Percentiles rank a stretch among this genome's conserved stretches.
Evolutionary conservation across 768 basidiomycete genomes (phyloP).

Genomic region (Tricholoma saponaceum): DNA sequence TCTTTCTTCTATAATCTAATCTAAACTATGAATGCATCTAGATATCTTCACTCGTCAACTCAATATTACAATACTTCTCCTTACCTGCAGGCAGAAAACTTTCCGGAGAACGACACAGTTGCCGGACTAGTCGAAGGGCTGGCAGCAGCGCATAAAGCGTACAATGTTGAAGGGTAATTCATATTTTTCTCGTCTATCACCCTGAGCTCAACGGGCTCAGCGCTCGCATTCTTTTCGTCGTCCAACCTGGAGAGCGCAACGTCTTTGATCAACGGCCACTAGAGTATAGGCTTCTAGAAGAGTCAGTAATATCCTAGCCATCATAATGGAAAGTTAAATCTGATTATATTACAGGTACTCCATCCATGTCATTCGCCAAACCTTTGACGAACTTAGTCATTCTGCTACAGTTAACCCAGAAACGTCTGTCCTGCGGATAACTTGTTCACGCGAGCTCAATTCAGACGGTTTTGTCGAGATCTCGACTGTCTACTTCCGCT

Average conservation of each 20-base stretch:
- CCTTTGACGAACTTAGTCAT: slow-evolving; percentile 61
- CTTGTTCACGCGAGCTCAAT: slow-evolving; percentile 29
- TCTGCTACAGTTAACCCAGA: slow-evolving; percentile 52
- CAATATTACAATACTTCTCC: slow-evolving; percentile 62
- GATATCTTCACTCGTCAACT: slow-evolving; percentile 65
- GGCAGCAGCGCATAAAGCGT: slow-evolving; percentile 75
- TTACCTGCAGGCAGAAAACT: slow-evolving; percentile 45
- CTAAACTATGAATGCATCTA: slow-evolving; percentile 22
- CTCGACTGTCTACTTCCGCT: slow-evolving; percentile 86
- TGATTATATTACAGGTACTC: slow-evolving; percentile 46
- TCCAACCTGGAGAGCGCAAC: slow-evolving; percentile 86
- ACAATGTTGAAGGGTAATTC: slow-evolving; percentile 50
- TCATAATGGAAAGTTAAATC: background rate
- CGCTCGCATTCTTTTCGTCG: slow-evolving; percentile 76
- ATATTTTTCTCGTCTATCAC: background rate
- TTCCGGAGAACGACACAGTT: slow-evolving; percentile 73
- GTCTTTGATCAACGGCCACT: slow-evolving; percentile 90
- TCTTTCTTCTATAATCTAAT: background rate
- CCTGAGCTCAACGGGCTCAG: slow-evolving; percentile 19
- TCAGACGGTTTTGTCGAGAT: slow-evolving; percentile 53
- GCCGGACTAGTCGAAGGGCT: slow-evolving; percentile 71
- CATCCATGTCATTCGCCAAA: slow-evolving; percentile 72
- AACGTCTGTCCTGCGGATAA: slow-evolving; percentile 40
- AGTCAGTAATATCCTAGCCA: slow-evolving; percentile 36
- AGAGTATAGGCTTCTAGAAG: slow-evolving; percentile 82